phyloP scores from a whole-genome alignment of 352 stramenopile genomes.

The Phytophthora pini region DNA sequence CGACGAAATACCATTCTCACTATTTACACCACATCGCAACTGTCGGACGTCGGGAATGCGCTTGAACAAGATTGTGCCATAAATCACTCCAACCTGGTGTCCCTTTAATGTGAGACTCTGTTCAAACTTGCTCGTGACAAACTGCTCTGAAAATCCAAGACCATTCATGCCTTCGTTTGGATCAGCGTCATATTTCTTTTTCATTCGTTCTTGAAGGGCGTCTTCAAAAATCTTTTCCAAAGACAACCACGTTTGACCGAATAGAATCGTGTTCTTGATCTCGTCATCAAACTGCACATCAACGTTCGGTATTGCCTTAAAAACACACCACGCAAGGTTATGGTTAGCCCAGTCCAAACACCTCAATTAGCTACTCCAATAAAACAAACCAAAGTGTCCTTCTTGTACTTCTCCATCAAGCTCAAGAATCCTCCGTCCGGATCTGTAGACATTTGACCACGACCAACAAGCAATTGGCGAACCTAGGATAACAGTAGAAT shows the following conservation, averaged over 20 bases:
- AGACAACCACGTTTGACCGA: constrained; percentile 89
- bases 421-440: constrained; percentile 82
- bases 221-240: constrained; percentile 92
- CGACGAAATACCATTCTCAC: constrained; percentile 87
- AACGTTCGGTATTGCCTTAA: constrained; percentile 39
- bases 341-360: constrained; percentile 15
- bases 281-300: constrained; percentile 82
- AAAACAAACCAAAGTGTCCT: constrained; percentile 61
- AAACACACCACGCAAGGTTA: background rate
- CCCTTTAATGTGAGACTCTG: constrained; percentile 88
- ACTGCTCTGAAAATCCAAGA: constrained; percentile 71
- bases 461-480: constrained; percentile 78
- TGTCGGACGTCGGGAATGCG: constrained; percentile 90
- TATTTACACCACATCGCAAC: constrained; percentile 87
- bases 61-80: constrained; percentile 90
- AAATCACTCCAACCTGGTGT: constrained; percentile 87
- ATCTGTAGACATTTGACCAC: constrained; percentile 87
- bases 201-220: constrained; percentile 85
- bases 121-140: constrained; percentile 88
- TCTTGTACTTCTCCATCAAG: constrained; percentile 89
- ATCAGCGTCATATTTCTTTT: constrained; percentile 73
- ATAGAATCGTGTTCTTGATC: constrained; percentile 86
- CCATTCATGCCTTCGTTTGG: constrained; percentile 48
- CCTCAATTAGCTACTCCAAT: background rate
- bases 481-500: constrained; percentile 44